These are phyloP conservation scores for Didymella sp. DNA, from an alignment of 2,329 filamentous ascomycete genomes.

Conservation along the genomic window DNA sequence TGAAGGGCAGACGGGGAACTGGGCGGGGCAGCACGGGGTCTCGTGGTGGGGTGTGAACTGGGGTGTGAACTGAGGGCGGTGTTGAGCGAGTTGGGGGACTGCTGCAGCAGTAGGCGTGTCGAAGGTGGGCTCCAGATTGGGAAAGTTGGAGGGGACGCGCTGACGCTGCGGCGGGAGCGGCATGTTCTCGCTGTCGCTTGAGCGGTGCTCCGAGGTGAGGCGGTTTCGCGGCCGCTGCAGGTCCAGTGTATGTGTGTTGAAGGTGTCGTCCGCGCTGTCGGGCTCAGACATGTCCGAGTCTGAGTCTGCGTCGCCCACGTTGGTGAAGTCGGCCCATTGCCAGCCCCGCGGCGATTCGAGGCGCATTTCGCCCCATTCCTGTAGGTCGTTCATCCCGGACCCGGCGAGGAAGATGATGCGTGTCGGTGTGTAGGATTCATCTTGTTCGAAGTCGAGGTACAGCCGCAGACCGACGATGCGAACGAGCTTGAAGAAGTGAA, in stretches of 20 bases:
- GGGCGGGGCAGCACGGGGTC: slow-evolving; percentile 23
- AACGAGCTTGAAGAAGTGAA: slow-evolving; percentile 85
- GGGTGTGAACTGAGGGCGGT: slow-evolving; percentile 10
- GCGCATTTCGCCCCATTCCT: slow-evolving; percentile 82
- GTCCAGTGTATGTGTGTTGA: slow-evolving; percentile 13
- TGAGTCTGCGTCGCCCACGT: slow-evolving; percentile 60
- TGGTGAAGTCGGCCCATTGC: slow-evolving; percentile 80
- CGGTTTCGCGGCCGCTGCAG: slow-evolving; percentile 13
- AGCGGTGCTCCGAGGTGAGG: slow-evolving; percentile 14
- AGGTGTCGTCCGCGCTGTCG: slow-evolving; percentile 27
- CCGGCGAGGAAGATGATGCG: slow-evolving; percentile 89
- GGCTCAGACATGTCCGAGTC: slow-evolving; percentile 28
- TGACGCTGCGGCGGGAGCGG: slow-evolving; percentile 15
- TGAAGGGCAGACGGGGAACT: slow-evolving; percentile 28
- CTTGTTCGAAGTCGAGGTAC: slow-evolving; percentile 87
- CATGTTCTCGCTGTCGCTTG: slow-evolving; percentile 14
- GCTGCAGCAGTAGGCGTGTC: slow-evolving; percentile 2
- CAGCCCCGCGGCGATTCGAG: slow-evolving; percentile 84
- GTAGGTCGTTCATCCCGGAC: slow-evolving; percentile 88
- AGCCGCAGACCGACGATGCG: slow-evolving; percentile 80
- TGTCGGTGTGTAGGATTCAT: slow-evolving; percentile 96
- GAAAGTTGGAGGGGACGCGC: slow-evolving; percentile 17
- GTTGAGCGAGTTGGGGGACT: background rate
- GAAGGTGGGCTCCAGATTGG: slow-evolving; percentile 10
- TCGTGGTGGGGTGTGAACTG: slow-evolving; percentile 7